Percentiles rank a stretch among this genome's conserved stretches.
Conservation (phyloP, 306 rosid genomes). For the Castanospermum australe region DNA sequence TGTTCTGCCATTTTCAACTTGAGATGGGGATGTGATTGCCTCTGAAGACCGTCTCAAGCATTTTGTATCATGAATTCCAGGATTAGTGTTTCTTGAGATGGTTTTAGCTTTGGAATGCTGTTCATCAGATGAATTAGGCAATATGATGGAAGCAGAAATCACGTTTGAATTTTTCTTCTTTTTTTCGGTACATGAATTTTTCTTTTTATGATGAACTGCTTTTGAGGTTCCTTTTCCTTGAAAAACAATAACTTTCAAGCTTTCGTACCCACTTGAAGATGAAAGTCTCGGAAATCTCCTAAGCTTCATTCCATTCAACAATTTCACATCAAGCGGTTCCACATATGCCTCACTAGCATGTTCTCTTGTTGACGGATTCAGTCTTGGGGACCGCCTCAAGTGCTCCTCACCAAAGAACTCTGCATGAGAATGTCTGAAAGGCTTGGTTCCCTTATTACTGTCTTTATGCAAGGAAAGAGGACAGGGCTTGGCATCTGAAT, state of each 20-base stretch:
- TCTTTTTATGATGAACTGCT: conserved; percentile 13
- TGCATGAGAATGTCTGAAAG: background rate
- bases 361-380: background rate
- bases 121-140: conserved; percentile 39
- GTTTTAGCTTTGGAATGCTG: conserved; percentile 16
- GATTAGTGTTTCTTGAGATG: conserved; percentile 27
- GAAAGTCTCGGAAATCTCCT: conserved; percentile 50
- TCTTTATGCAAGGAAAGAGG: conserved; percentile 21
- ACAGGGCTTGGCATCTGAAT: conserved; percentile 7
- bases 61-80: conserved; percentile 16
- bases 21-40: conserved; percentile 22
- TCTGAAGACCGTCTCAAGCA: conserved; percentile 31
- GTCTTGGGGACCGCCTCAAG: conserved; percentile 35
- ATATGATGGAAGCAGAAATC: conserved; percentile 16
- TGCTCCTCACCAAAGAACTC: conserved; percentile 14
- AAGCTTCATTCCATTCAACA: background rate
- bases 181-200: too few species aligned
- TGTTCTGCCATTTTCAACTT: conserved; percentile 35
- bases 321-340: background rate
- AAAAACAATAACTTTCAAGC: background rate
- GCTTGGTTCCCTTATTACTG: conserved; percentile 16
- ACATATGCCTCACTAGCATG: background rate
- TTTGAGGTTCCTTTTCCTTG: conserved; percentile 15
- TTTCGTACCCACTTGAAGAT: conserved; percentile 27
- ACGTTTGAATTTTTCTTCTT: background rate